Base-by-base conservation (phyloP, 2,329 filamentous ascomycete species). In the Penicillium italicum region DNA sequence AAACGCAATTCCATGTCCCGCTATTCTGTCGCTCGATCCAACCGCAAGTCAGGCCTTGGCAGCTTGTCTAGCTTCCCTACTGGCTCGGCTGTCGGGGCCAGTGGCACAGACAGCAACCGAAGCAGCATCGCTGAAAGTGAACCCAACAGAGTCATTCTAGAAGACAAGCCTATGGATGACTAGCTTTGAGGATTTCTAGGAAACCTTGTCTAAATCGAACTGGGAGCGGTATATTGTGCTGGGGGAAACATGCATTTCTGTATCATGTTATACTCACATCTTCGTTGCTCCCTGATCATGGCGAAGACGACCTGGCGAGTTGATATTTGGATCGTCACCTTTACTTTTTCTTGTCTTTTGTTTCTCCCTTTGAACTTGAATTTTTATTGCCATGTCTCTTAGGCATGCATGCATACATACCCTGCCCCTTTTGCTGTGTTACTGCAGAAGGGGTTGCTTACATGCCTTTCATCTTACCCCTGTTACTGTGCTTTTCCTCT, bases 111-210 rank as follows among this genome's bases (percentile, higher is more conserved):
- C 40, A 70, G 72, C 59, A 70, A 70, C 55, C 64, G 69, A 34
- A 72, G 68, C 56, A 73, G 71, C 60, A 46, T 74, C 44, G 71
- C 66, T 18, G 72, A 72, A 38, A 71, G 69, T 56, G 74, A 77
- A 60, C 70, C 71, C 56, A 72, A 75, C 43, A 72, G 86, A 7
- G 87, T 91, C 40, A 86, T 85, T 62, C 77, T 91, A 66, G 84
- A 85, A 66, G 88, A 91, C 71, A 86, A 83, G 73, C 85, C 88
- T n/a, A 90, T 91, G 86, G 86, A 90, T 74, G 86, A 90, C 73
- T 89, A 66, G 48, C 11, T 50, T 34, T 43, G 48, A 44, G 28
- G 20, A 31, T 11, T 16, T 12, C 12, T 16, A 51, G 40, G 30
- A 12, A 43, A 36, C 10, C 34, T 45, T 55, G 41, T 51, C 51